Conservation (phyloP, 371 early-diverging fungal species). For the Homolaphlyctis polyrhiza region DNA sequence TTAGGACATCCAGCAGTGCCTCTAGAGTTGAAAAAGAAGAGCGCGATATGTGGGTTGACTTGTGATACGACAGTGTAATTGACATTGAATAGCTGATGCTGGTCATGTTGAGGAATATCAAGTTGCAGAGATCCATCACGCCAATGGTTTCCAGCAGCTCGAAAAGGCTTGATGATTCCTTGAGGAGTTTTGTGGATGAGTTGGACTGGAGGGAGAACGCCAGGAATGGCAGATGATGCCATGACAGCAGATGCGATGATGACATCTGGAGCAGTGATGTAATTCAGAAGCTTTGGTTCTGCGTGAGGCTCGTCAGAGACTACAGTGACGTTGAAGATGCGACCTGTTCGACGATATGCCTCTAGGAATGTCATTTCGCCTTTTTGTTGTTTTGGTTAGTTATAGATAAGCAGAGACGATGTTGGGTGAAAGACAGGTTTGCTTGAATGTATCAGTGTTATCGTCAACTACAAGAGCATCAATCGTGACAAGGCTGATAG, state of each 20-base stretch:
- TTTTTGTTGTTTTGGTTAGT: too few species aligned
- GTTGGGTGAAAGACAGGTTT: too few species aligned
- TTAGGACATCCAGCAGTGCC: slow-evolving; percentile 73
- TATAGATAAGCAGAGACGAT: too few species aligned
- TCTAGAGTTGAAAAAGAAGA: slow-evolving; percentile 75
- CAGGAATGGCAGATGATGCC: slow-evolving; percentile 70
- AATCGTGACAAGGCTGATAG: slow-evolving; percentile 23
- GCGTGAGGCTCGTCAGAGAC: slow-evolving; percentile 68
- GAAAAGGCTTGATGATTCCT: slow-evolving; percentile 66
- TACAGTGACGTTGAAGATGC: slow-evolving; percentile 84
- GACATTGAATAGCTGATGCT: slow-evolving; percentile 78
- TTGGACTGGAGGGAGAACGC: slow-evolving; percentile 75
- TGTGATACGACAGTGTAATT: slow-evolving; percentile 85
- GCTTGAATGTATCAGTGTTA: too few species aligned
- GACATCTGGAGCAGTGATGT: slow-evolving; percentile 84
- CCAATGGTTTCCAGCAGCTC: slow-evolving; percentile 69
- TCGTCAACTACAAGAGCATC: too few species aligned
- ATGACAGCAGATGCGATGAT: slow-evolving; percentile 82
- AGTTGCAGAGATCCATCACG: slow-evolving; percentile 83
- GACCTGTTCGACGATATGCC: slow-evolving; percentile 82
- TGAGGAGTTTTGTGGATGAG: slow-evolving; percentile 67
- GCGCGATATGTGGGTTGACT: slow-evolving; percentile 85
- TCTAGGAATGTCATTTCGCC: slow-evolving; percentile 54
- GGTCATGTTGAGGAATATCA: slow-evolving; percentile 64
- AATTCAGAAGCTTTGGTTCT: slow-evolving; percentile 65